Evolutionary conservation across 2,329 filamentous ascomycete species (phyloP).

Genomic region (Rasamsonia emersonii): DNA sequence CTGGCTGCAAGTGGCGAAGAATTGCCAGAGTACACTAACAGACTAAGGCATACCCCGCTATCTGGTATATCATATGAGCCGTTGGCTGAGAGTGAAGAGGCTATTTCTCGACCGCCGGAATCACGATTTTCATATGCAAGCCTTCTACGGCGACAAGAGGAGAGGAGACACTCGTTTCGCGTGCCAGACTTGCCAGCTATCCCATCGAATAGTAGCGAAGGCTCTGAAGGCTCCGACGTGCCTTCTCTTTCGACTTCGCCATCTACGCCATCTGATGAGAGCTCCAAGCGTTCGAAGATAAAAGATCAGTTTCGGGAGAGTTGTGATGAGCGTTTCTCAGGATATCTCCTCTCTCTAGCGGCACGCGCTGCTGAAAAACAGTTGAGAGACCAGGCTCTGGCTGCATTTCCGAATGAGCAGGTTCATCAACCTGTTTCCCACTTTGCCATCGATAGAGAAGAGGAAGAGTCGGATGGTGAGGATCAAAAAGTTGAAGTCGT

Average conservation of each 20-base stretch:
- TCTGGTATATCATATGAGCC: conserved; percentile 23
- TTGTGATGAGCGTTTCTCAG: conserved; percentile 66
- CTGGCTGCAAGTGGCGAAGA: conserved; percentile 59
- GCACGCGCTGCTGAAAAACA: conserved; percentile 72
- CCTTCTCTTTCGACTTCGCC: conserved; percentile 38
- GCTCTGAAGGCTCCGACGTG: conserved; percentile 30
- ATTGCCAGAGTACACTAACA: conserved; percentile 19
- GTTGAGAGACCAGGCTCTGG: conserved; percentile 56
- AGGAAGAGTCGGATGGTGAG: conserved; percentile 24
- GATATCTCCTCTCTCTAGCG: conserved; percentile 70
- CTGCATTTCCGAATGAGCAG: conserved; percentile 42
- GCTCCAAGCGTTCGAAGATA: conserved; percentile 24
- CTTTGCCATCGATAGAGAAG: conserved; percentile 37
- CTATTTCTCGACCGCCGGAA: conserved; percentile 19
- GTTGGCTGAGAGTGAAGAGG: conserved; percentile 8
- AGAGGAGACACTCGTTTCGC: conserved; percentile 48
- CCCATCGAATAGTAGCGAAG: conserved; percentile 51
- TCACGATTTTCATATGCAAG: conserved; percentile 38
- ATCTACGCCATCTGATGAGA: conserved; percentile 18
- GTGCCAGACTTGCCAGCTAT: conserved; percentile 55
- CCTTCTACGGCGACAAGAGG: conserved; percentile 29
- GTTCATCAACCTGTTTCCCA: conserved; percentile 39
- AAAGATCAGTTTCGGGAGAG: conserved; percentile 40
- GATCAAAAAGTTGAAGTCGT: conserved; percentile 19
- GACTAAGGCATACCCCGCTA: not conserved